Evolutionary conservation across 345 rosid genomes (phyloP), one percentile per base, ranked within the genome.

Genomic region (Lenwebbia sp.): DNA sequence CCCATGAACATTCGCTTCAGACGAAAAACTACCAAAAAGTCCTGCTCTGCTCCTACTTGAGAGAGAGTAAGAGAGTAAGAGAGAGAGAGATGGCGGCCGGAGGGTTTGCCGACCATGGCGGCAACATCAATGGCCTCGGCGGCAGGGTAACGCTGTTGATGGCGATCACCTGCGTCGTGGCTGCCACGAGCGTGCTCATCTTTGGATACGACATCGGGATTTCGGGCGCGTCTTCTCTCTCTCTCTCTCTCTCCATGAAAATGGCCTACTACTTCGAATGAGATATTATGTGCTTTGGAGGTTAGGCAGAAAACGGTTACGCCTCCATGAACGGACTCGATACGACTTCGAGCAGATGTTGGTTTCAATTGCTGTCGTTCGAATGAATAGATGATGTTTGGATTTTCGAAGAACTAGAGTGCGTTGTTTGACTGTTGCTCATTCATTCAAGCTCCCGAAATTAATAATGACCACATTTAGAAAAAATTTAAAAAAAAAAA

Each of bases 191-290:
- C 53, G 98, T 96, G 84, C 98, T 96, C 87, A 92, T 96, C 26
- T 96, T 94, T 88, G 98, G 97, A 14, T 96, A 94, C 86, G 96
- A 94, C 88, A 92, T 95, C 44, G 97, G 98, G 84, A 94, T 95
- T 88, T 93, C 97, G 89, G 97, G 97, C 93, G 30, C 37, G 78
- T 14, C 28, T 53, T 7, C 54, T 49, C 33, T 41, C 2, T 6
- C 2, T 19, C 11, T 33, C 47, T 44, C 40, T n/a, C n/a, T n/a
- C n/a, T n/a, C n/a, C n/a, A 4, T 40, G 41, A 40, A 40, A 4
- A 40, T 40, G 41, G 41, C 41, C 3, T 4, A 40, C 3, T 40
- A 40, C 51, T 49, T 49, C 11, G 51, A 10, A 49, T 10, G 51
- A 49, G 12, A 7, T 2, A n/a, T 2, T 9, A 49, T 49, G 51